These are phyloP conservation scores for Aspergillus conjunctus DNA, from an alignment of 495 filamentous ascomycete species.

Conservation along the genomic window DNA sequence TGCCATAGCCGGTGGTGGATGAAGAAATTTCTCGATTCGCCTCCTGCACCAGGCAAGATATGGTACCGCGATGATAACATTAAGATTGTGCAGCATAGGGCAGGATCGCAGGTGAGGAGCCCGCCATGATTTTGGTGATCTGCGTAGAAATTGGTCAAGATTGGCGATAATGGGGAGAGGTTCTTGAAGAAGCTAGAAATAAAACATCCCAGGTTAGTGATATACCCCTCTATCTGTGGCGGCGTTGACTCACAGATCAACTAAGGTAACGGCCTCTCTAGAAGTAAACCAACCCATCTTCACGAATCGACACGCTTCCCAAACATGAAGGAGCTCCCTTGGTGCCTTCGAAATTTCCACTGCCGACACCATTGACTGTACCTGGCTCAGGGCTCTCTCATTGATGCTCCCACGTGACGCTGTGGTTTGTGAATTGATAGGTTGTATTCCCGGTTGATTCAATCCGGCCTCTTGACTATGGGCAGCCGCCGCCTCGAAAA, in stretches of 20 bases:
- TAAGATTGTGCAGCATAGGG: slow-evolving; percentile 53
- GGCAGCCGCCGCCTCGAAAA: slow-evolving; percentile 54
- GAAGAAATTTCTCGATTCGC: slow-evolving; percentile 55
- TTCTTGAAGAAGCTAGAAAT: slow-evolving; percentile 59
- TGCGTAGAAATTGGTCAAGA: slow-evolving; percentile 54
- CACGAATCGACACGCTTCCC: slow-evolving; percentile 55
- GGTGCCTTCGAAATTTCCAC: slow-evolving; percentile 36
- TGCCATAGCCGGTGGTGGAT: slow-evolving; percentile 58
- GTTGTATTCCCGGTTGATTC: slow-evolving; percentile 23
- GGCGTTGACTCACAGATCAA: slow-evolving; percentile 52
- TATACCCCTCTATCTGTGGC: neutral
- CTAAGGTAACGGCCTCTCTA: slow-evolving; percentile 50
- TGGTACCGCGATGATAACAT: slow-evolving; percentile 59
- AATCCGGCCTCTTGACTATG: slow-evolving; percentile 34
- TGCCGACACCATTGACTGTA: slow-evolving; percentile 26
- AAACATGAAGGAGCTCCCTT: slow-evolving; percentile 43
- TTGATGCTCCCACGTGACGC: slow-evolving; percentile 18
- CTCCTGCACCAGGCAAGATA: slow-evolving; percentile 53
- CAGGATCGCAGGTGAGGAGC: slow-evolving; percentile 51
- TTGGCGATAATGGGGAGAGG: slow-evolving; percentile 54
- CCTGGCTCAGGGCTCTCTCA: slow-evolving; percentile 22
- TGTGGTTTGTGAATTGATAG: slow-evolving; percentile 16
- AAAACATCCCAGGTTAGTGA: neutral
- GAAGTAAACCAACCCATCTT: slow-evolving; percentile 58
- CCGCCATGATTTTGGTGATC: slow-evolving; percentile 46